These are phyloP conservation scores for Clarireedia hainanense DNA, from an alignment of 2,329 filamentous ascomycete species.

Conservation along the genomic window DNA sequence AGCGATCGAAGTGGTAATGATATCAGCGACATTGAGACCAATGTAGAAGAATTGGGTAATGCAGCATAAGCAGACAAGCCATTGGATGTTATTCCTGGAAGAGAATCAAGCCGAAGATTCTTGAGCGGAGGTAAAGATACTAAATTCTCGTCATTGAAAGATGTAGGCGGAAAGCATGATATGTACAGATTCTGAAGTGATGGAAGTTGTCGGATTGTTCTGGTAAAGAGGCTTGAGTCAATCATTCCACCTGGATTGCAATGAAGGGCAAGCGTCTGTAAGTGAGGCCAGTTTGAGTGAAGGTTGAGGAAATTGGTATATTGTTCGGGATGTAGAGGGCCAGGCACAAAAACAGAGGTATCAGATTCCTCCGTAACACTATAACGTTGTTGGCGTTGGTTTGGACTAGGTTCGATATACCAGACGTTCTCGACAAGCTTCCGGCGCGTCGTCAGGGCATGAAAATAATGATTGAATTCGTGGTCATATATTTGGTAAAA, in stretches of 20 bases:
- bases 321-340: slow-evolving; percentile 35
- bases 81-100: slow-evolving; percentile 46
- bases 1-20: slow-evolving; percentile 50
- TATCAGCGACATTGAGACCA: slow-evolving; percentile 46
- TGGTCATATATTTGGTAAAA: slow-evolving; percentile 48
- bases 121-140: slow-evolving; percentile 46
- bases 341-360: slow-evolving; percentile 26
- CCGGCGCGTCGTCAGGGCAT: slow-evolving; percentile 50
- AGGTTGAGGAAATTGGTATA: slow-evolving; percentile 40
- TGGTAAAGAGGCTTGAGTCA: slow-evolving; percentile 43
- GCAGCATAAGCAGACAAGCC: slow-evolving; percentile 52
- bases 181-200: slow-evolving; percentile 51
- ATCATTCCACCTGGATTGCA: slow-evolving; percentile 48
- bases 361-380: slow-evolving; percentile 19
- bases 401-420: slow-evolving; percentile 36
- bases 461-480: slow-evolving; percentile 47
- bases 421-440: slow-evolving; percentile 52
- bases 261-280: slow-evolving; percentile 50
- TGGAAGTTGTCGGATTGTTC: slow-evolving; percentile 43
- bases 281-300: slow-evolving; percentile 47
- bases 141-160: slow-evolving; percentile 50
- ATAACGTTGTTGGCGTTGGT: slow-evolving; percentile 31
- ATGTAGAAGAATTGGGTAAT: slow-evolving; percentile 36
- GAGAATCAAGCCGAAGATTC: slow-evolving; percentile 46
- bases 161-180: slow-evolving; percentile 45